Conservation (phyloP, 2,329 filamentous ascomycete genomes). For the Coniochaeta pulveracea region DNA sequence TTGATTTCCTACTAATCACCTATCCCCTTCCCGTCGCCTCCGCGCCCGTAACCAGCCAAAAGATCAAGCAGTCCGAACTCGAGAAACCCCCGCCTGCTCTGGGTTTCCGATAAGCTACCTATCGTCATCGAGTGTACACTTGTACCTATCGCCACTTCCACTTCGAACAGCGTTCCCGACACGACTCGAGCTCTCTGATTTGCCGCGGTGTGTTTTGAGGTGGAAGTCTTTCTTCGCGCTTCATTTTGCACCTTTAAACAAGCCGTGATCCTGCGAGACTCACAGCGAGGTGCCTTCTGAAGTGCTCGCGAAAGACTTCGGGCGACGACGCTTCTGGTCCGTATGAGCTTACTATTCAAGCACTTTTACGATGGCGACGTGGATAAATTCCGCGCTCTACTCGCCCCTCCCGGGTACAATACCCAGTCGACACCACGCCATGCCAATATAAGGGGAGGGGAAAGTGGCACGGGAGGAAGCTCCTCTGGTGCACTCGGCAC, state of each 20-base stretch:
- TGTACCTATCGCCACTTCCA: conserved; percentile 10
- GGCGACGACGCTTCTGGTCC: conserved; percentile 34
- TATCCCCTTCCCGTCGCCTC: background rate
- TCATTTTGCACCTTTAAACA: conserved; percentile 68
- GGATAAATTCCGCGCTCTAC: conserved; percentile 81
- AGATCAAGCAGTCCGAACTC: background rate
- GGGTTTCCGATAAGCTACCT: conserved; percentile 28
- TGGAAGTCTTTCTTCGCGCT: conserved; percentile 19
- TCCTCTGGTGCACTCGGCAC: conserved; percentile 27
- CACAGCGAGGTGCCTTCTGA: conserved; percentile 70
- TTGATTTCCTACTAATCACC: background rate
- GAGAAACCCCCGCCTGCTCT: conserved; percentile 30
- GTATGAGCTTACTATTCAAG: conserved; percentile 97
- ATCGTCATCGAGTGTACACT: background rate
- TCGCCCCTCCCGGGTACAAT: conserved; percentile 59
- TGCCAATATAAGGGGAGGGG: conserved; percentile 38
- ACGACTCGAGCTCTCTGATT: conserved; percentile 6
- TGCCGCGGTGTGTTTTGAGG: conserved; percentile 10
- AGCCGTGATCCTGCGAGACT: conserved; percentile 73
- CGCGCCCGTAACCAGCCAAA: background rate
- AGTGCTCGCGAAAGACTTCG: conserved; percentile 21
- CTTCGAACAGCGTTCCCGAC: conserved; percentile 7
- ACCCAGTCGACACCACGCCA: conserved; percentile 35
- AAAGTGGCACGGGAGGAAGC: conserved; percentile 24
- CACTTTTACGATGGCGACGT: conserved; percentile 96